Evolutionary conservation across 305 asterid genomes (phyloP), one percentile per base, ranked within the genome.

Genomic region (Withania somnifera): DNA sequence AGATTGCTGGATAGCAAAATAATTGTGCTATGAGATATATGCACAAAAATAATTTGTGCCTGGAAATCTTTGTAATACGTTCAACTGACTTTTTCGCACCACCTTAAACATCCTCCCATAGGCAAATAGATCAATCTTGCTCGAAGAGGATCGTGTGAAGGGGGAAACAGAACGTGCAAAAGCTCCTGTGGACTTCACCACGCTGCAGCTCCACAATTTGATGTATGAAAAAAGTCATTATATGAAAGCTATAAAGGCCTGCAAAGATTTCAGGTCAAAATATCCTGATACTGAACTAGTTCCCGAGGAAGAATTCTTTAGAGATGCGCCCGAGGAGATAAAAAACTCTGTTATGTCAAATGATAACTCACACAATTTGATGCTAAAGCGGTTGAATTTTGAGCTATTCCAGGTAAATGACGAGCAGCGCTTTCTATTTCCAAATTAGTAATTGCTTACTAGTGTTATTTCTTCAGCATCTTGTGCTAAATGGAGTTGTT

Each of bases 211-310:
- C 81, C 98, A 94, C 88, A 96, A 93, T 86, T 85, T 96, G 87
- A 94, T 91, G 94, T 95, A 95, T 78, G 99, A 95, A 92, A 95
- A 94, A 87, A 93, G 90, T 86, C 98, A 97, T 87, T 97, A 93
- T 85, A 86, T 92, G 63, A 95, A 94, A 91, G 99, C 98, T 34
- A 92, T 94, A 53, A 95, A 93, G 82, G 97, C 98, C 82, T 96
- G 97, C 94, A 93, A 93, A 75, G 98, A 93, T 85, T 95, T 95
- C 81, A 93, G 89, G 89, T 90, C 98, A 20, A 94, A 87, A 76
- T 87, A 87, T 86, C 87, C 90, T 83, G 90, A 90, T 86, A 93
- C 94, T 84, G 94, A 94, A 84, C 98, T 96, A 79, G 97, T 92
- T 64, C 95, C 97, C 0, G 98, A 94, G 90, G 97, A 94, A 88